phyloP scores from a whole-genome alignment of 352 stramenopile genomes.

The Phytophthora cactorum region DNA sequence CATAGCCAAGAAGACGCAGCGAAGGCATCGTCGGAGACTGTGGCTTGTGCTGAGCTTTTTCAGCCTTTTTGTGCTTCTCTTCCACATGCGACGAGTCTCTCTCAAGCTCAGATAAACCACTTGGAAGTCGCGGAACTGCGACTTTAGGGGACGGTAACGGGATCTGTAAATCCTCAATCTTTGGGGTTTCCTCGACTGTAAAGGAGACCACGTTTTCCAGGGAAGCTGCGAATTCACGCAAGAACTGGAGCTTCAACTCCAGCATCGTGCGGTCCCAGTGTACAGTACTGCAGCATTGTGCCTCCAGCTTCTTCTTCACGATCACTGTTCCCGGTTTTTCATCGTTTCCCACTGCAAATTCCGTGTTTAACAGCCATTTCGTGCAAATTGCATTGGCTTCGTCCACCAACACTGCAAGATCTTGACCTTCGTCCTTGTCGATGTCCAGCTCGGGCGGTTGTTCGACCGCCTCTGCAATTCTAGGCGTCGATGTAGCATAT shows the following conservation, averaged over 20 bases:
- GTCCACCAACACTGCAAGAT: slow-evolving; percentile 41
- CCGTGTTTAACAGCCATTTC: slow-evolving; percentile 58
- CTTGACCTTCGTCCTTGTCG: slow-evolving; percentile 24
- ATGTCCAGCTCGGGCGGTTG: slow-evolving; percentile 32
- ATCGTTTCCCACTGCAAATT: slow-evolving; percentile 39
- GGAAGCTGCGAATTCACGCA: slow-evolving; percentile 54
- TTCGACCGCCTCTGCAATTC: slow-evolving; percentile 37
- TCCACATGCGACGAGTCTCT: slow-evolving; percentile 8
- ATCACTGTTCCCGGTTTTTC: slow-evolving; percentile 29
- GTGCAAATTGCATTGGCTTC: slow-evolving; percentile 71
- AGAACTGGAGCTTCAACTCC: slow-evolving; percentile 49
- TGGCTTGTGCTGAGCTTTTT: slow-evolving; percentile 11
- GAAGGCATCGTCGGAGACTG: slow-evolving; percentile 15
- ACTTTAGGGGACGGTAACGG: slow-evolving; percentile 20
- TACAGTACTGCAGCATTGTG: slow-evolving; percentile 46
- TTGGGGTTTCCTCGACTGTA: slow-evolving; percentile 15
- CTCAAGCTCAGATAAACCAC: slow-evolving; percentile 12
- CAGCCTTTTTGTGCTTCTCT: slow-evolving; percentile 17
- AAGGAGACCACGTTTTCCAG: slow-evolving; percentile 43
- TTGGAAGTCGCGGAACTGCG: slow-evolving; percentile 20
- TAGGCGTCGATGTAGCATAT: slow-evolving; percentile 10
- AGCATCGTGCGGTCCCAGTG: slow-evolving; percentile 54
- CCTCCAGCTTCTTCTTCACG: slow-evolving; percentile 57
- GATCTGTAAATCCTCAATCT: slow-evolving; percentile 31
- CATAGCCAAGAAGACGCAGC: slow-evolving; percentile 40